Conservation (phyloP, 2,329 filamentous ascomycete species). For the Cladosporium sp. region DNA sequence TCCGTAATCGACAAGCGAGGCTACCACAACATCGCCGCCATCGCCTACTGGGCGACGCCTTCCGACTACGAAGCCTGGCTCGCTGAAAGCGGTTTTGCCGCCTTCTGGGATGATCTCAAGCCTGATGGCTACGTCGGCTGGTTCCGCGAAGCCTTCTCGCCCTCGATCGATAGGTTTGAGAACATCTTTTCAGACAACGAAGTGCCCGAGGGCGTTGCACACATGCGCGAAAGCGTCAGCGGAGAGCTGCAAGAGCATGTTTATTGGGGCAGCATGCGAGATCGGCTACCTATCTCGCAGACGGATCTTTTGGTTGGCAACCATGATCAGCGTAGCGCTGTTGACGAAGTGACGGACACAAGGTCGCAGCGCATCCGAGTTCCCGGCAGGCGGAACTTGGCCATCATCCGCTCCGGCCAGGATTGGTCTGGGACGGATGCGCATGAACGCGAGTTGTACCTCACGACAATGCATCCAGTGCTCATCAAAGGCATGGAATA, state of each 20-base stretch:
- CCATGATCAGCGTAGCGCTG: conserved; percentile 1
- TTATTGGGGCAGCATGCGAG: conserved; percentile 45
- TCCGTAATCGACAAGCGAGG: conserved; percentile 29
- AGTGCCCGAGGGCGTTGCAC: conserved; percentile 36
- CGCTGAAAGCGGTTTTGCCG: conserved; percentile 30
- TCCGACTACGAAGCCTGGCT: conserved; percentile 30
- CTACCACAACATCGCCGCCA: conserved; percentile 31
- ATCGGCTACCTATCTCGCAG: conserved; percentile 37
- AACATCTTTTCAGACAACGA: conserved; percentile 37
- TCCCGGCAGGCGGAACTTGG: conserved; percentile 35
- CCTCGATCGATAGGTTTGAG: conserved; percentile 39
- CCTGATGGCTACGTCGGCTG: conserved; percentile 30
- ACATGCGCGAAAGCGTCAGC: conserved; percentile 35
- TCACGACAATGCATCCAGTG: conserved; percentile 42
- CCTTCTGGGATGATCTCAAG: conserved; percentile 34
- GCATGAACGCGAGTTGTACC: conserved; percentile 39
- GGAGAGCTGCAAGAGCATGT: conserved; percentile 38
- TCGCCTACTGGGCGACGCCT: conserved; percentile 36
- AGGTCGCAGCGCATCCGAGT: conserved; percentile 27
- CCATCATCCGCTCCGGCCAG: conserved; percentile 42
- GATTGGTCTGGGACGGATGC: conserved; percentile 39
- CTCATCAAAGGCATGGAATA: conserved; percentile 41
- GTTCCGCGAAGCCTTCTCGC: conserved; percentile 40
- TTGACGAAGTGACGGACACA: background rate
- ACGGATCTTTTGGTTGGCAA: conserved; percentile 30